phyloP scores from a whole-genome alignment of 2,329 filamentous ascomycete species.

The Scedosporium aurantiacum region DNA sequence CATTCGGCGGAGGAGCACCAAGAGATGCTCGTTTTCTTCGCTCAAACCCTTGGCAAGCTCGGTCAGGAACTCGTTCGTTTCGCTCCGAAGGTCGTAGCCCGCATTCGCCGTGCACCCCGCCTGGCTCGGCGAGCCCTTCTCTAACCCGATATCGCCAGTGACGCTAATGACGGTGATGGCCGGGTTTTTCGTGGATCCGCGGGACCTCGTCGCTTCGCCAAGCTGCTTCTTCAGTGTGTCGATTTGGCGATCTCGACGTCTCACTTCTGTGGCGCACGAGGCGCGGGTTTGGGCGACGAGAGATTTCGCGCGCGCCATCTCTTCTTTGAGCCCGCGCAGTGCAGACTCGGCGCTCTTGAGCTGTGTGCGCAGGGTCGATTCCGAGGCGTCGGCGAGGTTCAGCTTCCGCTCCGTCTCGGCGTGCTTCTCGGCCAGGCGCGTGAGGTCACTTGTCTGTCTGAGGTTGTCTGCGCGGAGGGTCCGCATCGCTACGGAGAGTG shows the following conservation, averaged over 20 bases:
- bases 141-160: slow-evolving; percentile 40
- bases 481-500: slow-evolving; percentile 66
- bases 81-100: slow-evolving; percentile 63
- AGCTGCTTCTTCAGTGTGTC: slow-evolving; percentile 82
- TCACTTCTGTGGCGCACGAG: slow-evolving; percentile 80
- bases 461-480: slow-evolving; percentile 63
- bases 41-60: slow-evolving; percentile 72
- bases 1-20: slow-evolving; percentile 60
- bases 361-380: slow-evolving; percentile 57
- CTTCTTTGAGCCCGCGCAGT: slow-evolving; percentile 70
- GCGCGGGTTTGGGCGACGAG: slow-evolving; percentile 73
- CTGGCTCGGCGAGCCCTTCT: slow-evolving; percentile 25
- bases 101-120: slow-evolving; percentile 18
- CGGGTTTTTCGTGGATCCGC: slow-evolving; percentile 42
- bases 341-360: slow-evolving; percentile 64
- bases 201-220: slow-evolving; percentile 54
- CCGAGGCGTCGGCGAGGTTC: slow-evolving; percentile 54
- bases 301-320: slow-evolving; percentile 67
- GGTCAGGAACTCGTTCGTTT: slow-evolving; percentile 86
- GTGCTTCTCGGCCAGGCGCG: slow-evolving; percentile 43
- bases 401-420: slow-evolving; percentile 44
- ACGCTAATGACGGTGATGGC: slow-evolving; percentile 47
- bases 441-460: slow-evolving; percentile 59
- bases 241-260: slow-evolving; percentile 81
- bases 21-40: slow-evolving; percentile 81